Evolutionary conservation across 208 protist genomes (phyloP), one percentile per base, ranked within the genome.

Genomic region (Acanthamoeba sp.): DNA sequence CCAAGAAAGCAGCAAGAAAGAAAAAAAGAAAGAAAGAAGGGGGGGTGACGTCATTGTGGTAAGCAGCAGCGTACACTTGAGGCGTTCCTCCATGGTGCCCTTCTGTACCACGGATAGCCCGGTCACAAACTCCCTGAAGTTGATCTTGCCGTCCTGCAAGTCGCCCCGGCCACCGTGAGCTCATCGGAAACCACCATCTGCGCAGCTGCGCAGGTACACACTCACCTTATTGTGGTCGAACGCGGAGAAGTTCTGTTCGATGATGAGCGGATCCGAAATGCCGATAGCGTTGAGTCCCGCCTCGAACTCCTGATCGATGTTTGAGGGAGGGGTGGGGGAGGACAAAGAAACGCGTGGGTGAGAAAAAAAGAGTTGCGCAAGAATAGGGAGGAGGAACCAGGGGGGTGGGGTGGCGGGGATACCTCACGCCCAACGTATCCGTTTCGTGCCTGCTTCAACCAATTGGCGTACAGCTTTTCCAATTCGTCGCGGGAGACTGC

Each of bases 1-100:
- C 45, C 45, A 50, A 50, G 12, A 50, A 50, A 12, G 45, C 45
- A 50, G 16, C 24, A 36, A 18, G 64, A 73, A 12, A 73, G 64
- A 73, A n/a, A 84, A 32, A 45, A 5, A 84, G n/a, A 84, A 84
- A 7, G 24, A 85, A 36, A 20, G 40, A 29, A 4, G 24, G 36
- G n/a, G 1, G 76, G 38, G 24, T 57, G 76, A 84, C 73, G 12
- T 6, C 24, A 45, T 5, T 9, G 9, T 5, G 4, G 10, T 9
- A 5, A 89, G 34, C 24, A 32, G 80, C 29, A 40, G 29, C 32
- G 52, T 66, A 66, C 40, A 66, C 36, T 45, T 57, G 55, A 90
- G 82, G 82, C 82, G 82, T 27, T 90, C 82, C 24, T 90, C 82
- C 50, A 90, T 66, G 52, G 50, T 90, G 48, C 82, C 82, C 34